Conservation (phyloP, 2,329 filamentous ascomycete genomes). For the Hansfordia pulvinata region DNA sequence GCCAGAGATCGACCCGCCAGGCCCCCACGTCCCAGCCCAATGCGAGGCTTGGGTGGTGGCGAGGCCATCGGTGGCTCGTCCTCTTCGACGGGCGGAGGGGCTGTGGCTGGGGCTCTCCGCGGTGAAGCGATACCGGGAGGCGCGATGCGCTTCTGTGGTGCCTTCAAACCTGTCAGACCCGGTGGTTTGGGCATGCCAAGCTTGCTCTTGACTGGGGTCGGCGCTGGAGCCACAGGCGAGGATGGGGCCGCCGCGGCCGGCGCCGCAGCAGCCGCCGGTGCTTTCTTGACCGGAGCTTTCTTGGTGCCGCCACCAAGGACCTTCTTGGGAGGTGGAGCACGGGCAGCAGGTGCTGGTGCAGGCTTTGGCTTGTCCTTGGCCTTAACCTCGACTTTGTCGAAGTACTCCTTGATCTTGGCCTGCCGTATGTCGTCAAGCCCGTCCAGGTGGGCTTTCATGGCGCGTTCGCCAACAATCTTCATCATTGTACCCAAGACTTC, state of each 20-base stretch:
- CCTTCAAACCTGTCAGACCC: constrained; percentile 43
- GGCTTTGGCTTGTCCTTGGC: constrained; percentile 89
- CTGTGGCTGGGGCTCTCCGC: constrained; percentile 28
- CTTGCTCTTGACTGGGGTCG: constrained; percentile 31
- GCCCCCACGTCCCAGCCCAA: constrained; percentile 62
- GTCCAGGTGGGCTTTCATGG: constrained; percentile 86
- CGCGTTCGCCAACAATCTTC: constrained; percentile 96
- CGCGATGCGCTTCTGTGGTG: constrained; percentile 42
- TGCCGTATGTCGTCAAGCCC: constrained; percentile 92
- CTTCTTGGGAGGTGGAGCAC: constrained; percentile 27
- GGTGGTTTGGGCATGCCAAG: constrained; percentile 39
- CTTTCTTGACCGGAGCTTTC: constrained; percentile 35
- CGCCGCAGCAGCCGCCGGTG: constrained; percentile 22
- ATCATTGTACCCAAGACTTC: constrained; percentile 89
- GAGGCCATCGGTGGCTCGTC: constrained; percentile 33
- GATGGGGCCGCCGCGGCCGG: constrained; percentile 37
- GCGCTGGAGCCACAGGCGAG: constrained; percentile 43
- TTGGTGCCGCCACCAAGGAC: constrained; percentile 24
- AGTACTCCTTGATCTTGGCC: constrained; percentile 86
- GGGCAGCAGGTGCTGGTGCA: constrained; percentile 44
- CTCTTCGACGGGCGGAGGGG: constrained; percentile 39
- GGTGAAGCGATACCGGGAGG: constrained; percentile 37
- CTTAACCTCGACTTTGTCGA: constrained; percentile 69
- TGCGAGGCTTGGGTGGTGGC: constrained; percentile 45
- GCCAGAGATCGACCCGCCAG: constrained; percentile 76